Base-by-base conservation (phyloP, 1,284 basidiomycete species). In the Ustilago crameri region DNA sequence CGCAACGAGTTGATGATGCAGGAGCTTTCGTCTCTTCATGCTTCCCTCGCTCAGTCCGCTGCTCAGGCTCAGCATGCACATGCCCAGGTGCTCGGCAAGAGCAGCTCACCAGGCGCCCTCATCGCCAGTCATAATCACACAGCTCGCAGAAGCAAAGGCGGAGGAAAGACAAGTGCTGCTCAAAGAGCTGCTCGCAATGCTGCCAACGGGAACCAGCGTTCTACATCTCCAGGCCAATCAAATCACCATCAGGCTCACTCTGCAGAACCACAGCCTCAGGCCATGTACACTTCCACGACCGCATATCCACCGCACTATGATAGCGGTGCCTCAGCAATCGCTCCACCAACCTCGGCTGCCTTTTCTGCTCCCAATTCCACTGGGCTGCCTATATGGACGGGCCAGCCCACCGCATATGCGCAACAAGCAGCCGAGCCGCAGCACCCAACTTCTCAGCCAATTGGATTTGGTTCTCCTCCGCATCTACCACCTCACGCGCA, bases 1-100 rank as follows among this genome's bases (percentile, higher is more conserved):
- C 88, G 90, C 82, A 98, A 97, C 86, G 92, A 95, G 82, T 86
- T 88, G 43, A 94, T 95, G 91, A 92, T 95, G 89, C 89, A 90
- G 70, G 91, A 93, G 58, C 89, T 96, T 60, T 91, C 91, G 34
- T 88, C 89, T 3, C 87, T 95, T 30, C 93, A 96, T 75, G 91
- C 93, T 27, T 89, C 88, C 49, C 91, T 96, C 9, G 86, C 87
- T 23, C 85, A 85, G 20, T 76, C 76, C 2, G 80, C 78, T 8
- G 79, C 78, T 1, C 76, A 76, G 40, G 54, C 64, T 20, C 78
- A 80, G 42, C 74, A 76, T 22, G 76, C 76, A 3, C 72, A 74
- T 34, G 74, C 71, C 5, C 76, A 79, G 35, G 76, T 80, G 3
- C 35, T 76, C 9, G 71, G 73, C 51, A 76, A 76, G 48, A 70